A percentile compares a stretch with the other conserved stretches of the same genome.
Evolutionary conservation across 805 yeast species (phyloP).

Genomic region (Teunomyces gatunensis): DNA sequence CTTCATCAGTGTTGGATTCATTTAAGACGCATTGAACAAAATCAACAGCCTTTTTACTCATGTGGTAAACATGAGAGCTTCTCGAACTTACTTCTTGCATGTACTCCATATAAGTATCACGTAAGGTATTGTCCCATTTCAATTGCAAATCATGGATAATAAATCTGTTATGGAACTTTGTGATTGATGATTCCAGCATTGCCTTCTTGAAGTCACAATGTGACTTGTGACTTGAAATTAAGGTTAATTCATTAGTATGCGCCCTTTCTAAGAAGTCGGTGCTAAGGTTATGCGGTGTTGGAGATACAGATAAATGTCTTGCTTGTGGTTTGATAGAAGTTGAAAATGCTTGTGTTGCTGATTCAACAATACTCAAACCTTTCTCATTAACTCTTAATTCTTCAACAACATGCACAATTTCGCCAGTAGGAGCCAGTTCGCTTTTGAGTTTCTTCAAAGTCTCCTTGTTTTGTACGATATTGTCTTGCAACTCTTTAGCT

Average conservation of each 20-base stretch:
- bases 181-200: conserved; percentile 20
- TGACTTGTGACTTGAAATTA: conserved; percentile 29
- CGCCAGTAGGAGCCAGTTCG: neutral
- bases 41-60: conserved; percentile 50
- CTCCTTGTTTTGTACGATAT: conserved; percentile 14
- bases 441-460: conserved; percentile 10
- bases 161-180: conserved; percentile 62
- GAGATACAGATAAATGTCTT: neutral
- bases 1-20: conserved; percentile 11
- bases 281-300: neutral
- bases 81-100: conserved; percentile 44
- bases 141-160: conserved; percentile 69
- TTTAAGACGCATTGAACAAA: conserved; percentile 43
- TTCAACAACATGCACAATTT: neutral
- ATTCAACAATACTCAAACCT: conserved; percentile 20
- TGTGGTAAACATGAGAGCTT: conserved; percentile 41
- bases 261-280: conserved; percentile 8
- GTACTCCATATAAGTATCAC: conserved; percentile 65
- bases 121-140: conserved; percentile 71
- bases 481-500: conserved; percentile 11
- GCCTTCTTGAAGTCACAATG: conserved; percentile 24
- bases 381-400: conserved; percentile 28
- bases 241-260: conserved; percentile 21
- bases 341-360: conserved; percentile 18
- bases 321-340: neutral